phyloP scores from a whole-genome alignment of 2,329 filamentous ascomycete genomes.

The Juglanconis oblonga region DNA sequence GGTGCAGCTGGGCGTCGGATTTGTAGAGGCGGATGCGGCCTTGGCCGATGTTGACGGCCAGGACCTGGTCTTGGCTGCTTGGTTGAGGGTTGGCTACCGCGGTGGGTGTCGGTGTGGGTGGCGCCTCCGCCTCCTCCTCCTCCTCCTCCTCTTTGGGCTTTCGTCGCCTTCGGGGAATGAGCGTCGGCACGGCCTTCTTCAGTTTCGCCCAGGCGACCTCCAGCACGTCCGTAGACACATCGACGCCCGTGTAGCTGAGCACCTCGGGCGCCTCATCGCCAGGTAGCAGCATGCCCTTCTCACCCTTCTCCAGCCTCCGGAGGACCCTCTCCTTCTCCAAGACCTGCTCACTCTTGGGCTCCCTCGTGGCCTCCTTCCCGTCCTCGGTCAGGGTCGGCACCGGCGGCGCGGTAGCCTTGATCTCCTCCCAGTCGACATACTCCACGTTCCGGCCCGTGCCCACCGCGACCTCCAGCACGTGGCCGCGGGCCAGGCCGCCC shows the following conservation, averaged over 20 bases:
- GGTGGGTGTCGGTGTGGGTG: background rate
- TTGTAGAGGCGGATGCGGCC: slow-evolving; percentile 30
- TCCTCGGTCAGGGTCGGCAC: slow-evolving; percentile 16
- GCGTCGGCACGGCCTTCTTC: slow-evolving; percentile 36
- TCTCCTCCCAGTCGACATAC: slow-evolving; percentile 54
- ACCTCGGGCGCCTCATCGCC: slow-evolving; percentile 32
- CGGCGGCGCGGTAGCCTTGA: slow-evolving; percentile 26
- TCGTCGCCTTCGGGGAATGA: slow-evolving; percentile 19
- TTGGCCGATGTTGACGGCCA: slow-evolving; percentile 20
- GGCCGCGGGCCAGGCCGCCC: slow-evolving; percentile 45
- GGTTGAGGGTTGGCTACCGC: background rate
- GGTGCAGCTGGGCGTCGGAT: slow-evolving; percentile 24
- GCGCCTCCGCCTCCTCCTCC: slow-evolving; percentile 8
- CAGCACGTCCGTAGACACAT: slow-evolving; percentile 60
- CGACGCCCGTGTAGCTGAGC: slow-evolving; percentile 58
- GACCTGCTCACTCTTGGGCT: slow-evolving; percentile 21
- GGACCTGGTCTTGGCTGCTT: slow-evolving; percentile 11
- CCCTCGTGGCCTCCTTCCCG: slow-evolving; percentile 18
- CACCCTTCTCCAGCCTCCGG: slow-evolving; percentile 16
- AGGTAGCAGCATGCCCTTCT: slow-evolving; percentile 17
- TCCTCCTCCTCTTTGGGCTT: background rate
- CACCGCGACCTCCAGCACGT: slow-evolving; percentile 62
- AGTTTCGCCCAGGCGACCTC: slow-evolving; percentile 54
- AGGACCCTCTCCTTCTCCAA: slow-evolving; percentile 21
- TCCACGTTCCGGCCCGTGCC: slow-evolving; percentile 61